Conservation (phyloP, 169 alveolate genomes). For the Plasmodium fragile region DNA sequence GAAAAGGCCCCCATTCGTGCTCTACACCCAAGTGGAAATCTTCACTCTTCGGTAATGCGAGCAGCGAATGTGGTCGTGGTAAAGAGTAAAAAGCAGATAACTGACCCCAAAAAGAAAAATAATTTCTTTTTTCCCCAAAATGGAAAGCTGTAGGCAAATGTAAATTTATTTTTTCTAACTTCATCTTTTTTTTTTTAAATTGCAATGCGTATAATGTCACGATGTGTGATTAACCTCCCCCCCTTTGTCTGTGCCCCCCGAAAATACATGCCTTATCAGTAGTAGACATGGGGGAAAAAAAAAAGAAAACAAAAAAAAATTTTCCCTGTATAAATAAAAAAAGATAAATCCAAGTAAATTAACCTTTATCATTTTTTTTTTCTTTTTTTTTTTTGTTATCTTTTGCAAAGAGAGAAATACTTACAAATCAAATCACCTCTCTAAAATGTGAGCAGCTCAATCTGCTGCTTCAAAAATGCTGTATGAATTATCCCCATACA, state of each 20-base stretch:
- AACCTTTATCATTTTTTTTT: not conserved
- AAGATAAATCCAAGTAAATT: not conserved
- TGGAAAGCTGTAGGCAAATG: not conserved
- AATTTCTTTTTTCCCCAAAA: not conserved
- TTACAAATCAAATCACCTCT: not conserved
- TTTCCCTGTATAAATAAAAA: not conserved
- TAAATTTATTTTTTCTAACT: not conserved
- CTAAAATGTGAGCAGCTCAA: not conserved
- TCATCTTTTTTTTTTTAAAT: not conserved
- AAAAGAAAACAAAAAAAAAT: no score
- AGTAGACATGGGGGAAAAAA: not conserved
- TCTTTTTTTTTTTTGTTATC: not conserved
- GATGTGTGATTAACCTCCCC: not conserved
- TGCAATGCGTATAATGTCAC: not conserved
- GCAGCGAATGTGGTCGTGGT: not conserved
- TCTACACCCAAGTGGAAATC: not conserved
- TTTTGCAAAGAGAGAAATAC: not conserved
- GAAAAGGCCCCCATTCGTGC: not conserved
- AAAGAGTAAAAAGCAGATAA: not conserved
- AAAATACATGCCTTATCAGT: not conserved
- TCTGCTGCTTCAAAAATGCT: not conserved
- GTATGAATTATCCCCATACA: not conserved
- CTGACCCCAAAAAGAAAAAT: not conserved
- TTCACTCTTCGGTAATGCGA: not conserved
- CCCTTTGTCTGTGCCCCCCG: not conserved